phyloP scores from a whole-genome alignment of 1,284 basidiomycete genomes.

The Marasmius tenuissimus region DNA sequence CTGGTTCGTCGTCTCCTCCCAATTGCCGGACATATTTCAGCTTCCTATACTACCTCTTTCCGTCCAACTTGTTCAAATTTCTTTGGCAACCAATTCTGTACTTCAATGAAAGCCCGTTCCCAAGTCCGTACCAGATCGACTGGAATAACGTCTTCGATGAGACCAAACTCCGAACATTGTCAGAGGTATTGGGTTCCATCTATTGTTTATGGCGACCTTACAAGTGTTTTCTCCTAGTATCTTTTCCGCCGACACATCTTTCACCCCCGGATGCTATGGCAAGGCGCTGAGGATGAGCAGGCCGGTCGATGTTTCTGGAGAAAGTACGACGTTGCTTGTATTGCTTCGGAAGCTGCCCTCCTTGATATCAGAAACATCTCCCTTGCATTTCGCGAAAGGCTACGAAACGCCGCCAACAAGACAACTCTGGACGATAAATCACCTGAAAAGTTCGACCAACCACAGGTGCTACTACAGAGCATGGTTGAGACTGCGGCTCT shows the following conservation, averaged over 20 bases:
- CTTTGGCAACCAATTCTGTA: constrained; percentile 67
- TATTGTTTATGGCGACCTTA: neutral
- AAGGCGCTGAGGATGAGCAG: constrained; percentile 65
- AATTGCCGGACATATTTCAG: constrained; percentile 69
- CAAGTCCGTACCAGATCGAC: constrained; percentile 56
- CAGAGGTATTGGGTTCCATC: neutral
- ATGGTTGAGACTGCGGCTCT: constrained; percentile 71
- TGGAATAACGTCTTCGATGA: constrained; percentile 71
- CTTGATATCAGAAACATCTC: constrained; percentile 62
- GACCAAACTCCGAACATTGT: neutral
- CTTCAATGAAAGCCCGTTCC: constrained; percentile 46
- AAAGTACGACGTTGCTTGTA: constrained; percentile 62
- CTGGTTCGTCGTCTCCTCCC: constrained; percentile 50
- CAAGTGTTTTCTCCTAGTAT: constrained; percentile 39
- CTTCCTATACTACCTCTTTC: constrained; percentile 84
- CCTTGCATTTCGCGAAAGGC: constrained; percentile 36
- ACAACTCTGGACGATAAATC: neutral
- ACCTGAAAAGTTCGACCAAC: neutral
- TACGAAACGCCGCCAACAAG: constrained; percentile 8
- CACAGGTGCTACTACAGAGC: constrained; percentile 43
- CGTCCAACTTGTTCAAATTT: constrained; percentile 80
- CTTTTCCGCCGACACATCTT: constrained; percentile 72
- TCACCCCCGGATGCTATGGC: constrained; percentile 72
- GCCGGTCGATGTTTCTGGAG: constrained; percentile 63
- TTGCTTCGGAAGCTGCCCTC: constrained; percentile 72